A percentile compares a stretch with the other conserved stretches of the same genome.
Evolutionary conservation across 2,329 filamentous ascomycete genomes (phyloP).

Genomic region (Fusarium sp.): DNA sequence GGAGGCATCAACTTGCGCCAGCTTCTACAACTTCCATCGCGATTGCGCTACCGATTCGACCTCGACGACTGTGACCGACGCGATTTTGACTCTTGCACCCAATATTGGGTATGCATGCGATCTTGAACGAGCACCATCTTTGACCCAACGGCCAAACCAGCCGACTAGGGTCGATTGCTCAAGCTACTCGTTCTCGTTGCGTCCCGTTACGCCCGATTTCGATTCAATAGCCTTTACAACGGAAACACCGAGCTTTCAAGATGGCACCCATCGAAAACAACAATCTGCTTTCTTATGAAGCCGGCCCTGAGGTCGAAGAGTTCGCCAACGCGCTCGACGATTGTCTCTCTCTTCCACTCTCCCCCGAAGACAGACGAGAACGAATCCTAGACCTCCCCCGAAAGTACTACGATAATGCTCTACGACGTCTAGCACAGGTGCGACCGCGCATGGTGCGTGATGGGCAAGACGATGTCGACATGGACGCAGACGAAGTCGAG

Average conservation of each 20-base stretch:
- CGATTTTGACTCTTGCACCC: conserved; percentile 17
- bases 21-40: conserved; percentile 25
- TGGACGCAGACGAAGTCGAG: conserved; percentile 70
- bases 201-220: background rate
- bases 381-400: conserved; percentile 75
- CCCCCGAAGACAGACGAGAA: conserved; percentile 69
- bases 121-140: conserved; percentile 38
- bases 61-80: conserved; percentile 18
- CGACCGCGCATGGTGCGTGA: conserved; percentile 50
- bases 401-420: conserved; percentile 71
- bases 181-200: conserved; percentile 18
- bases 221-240: conserved; percentile 3
- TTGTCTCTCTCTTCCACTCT: conserved; percentile 70
- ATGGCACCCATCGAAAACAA: conserved; percentile 38
- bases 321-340: conserved; percentile 88
- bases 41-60: conserved; percentile 14
- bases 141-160: conserved; percentile 47
- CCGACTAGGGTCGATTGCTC: conserved; percentile 47
- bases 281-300: conserved; percentile 34
- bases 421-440: conserved; percentile 52
- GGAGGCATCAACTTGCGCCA: conserved; percentile 37
- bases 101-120: conserved; percentile 44
- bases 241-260: background rate
- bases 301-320: conserved; percentile 86
- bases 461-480: conserved; percentile 64